Base-by-base conservation (phyloP, 148 eudicot species). In the Fagopyrum homotropicum region DNA sequence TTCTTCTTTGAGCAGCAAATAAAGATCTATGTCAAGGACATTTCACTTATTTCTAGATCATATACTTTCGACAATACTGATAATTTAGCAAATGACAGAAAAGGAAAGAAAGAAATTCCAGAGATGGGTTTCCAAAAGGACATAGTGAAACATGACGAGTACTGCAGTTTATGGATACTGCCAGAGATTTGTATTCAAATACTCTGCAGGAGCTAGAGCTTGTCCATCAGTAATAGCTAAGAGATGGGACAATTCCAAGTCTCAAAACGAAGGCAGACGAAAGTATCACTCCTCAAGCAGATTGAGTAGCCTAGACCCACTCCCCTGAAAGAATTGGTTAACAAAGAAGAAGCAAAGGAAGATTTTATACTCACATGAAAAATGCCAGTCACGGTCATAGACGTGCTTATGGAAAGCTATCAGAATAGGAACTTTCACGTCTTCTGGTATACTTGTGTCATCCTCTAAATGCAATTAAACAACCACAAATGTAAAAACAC, bases 381-480 rank as follows among this genome's bases (percentile, higher is more conserved):
- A 95, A 77, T 95, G 97, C 93, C 96, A 95, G 77, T 88, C 84
- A 17, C 85, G 85, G 55, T 95, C 86, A 80, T 90, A 92, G 70
- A 95, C 82, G 79, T 92, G 96, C 75, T 77, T 90, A 81, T 95
- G 92, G 81, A 95, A 95, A 66, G 86, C 88, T 75, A 74, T 85
- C 81, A 95, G 82, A 69, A 95, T 92, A 54, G 98, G 98, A 61
- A 90, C 87, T 80, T 95, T 95, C 45, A 95, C 87, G 15, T 95
- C 96, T 50, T 89, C 78, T 7, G 77, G 82, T 76, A 95, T 84
- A 86, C 98, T 90, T 12, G 93, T 92, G 81, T 95, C 98, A 80
- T 95, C 98, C 97, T 95, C 97, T 95, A 85, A 55, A 72, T 15
- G 22, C 47, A 69, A 5, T 69, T 46, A 46, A 44, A 69, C 19